Percentiles rank a stretch among this genome's conserved stretches.
Evolutionary conservation across 768 basidiomycete genomes (phyloP).

Genomic region (Kwoniella sp.): DNA sequence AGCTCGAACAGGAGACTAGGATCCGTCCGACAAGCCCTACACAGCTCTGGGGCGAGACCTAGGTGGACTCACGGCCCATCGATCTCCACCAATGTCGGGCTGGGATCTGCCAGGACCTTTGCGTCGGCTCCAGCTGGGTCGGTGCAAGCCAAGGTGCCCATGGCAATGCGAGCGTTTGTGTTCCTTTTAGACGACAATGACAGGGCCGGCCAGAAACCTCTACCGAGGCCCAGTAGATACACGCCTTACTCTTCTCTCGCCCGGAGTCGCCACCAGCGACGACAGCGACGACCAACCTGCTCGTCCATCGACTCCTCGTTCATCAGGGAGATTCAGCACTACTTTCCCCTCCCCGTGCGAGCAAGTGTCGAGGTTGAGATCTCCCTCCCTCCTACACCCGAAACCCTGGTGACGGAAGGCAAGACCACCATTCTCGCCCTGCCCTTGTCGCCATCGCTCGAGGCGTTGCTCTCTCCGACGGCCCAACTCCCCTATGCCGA

Average conservation of each 20-base stretch:
- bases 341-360: conserved; percentile 14
- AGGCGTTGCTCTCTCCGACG: conserved; percentile 23
- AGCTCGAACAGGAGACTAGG: background rate
- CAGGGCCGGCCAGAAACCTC: background rate
- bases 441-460: conserved; percentile 23
- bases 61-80: conserved; percentile 16
- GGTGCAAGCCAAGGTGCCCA: conserved; percentile 17
- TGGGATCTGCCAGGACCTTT: conserved; percentile 33
- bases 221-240: conserved; percentile 22
- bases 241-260: conserved; percentile 20
- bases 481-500: conserved; percentile 18
- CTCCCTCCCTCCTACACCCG: conserved; percentile 22
- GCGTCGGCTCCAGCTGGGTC: conserved; percentile 13
- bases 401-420: conserved; percentile 28
- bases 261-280: background rate
- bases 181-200: conserved; percentile 22
- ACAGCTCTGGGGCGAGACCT: background rate
- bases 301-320: conserved; percentile 14
- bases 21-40: conserved; percentile 13
- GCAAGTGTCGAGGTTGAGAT: background rate
- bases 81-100: conserved; percentile 27
- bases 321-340: conserved; percentile 13
- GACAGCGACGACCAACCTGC: background rate
- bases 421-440: conserved; percentile 28
- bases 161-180: conserved; percentile 30